phyloP scores from a whole-genome alignment of 1,284 basidiomycete genomes.

The Boletellus deceptivus region DNA sequence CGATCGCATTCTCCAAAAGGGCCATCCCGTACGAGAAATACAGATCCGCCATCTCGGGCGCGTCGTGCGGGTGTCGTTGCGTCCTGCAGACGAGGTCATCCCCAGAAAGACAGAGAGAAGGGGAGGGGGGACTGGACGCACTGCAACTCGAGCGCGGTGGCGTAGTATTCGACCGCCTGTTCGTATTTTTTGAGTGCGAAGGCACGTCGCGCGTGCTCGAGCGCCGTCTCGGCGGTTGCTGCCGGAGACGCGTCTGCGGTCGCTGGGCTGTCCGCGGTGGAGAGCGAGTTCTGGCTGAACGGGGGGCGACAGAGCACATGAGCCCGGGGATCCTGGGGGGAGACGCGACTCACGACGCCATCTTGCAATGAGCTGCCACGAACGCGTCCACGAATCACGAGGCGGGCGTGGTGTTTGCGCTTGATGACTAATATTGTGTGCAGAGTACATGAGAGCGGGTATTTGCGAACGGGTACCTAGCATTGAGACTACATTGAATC shows the following conservation, averaged over 20 bases:
- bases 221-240: slow-evolving; percentile 50
- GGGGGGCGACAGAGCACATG: background rate
- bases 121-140: slow-evolving; percentile 34
- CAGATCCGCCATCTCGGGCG: slow-evolving; percentile 76
- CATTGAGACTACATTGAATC: slow-evolving; percentile 28
- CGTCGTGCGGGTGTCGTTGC: slow-evolving; percentile 67
- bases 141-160: slow-evolving; percentile 80
- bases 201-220: slow-evolving; percentile 80
- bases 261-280: background rate
- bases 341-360: slow-evolving; percentile 26
- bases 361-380: background rate
- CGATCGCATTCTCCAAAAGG: slow-evolving; percentile 82
- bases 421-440: slow-evolving; percentile 5
- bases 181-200: slow-evolving; percentile 87
- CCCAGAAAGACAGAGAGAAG: too few species aligned
- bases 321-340: background rate
- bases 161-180: slow-evolving; percentile 82
- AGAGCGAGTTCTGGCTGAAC: slow-evolving; percentile 6
- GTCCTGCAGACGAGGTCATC: slow-evolving; percentile 49
- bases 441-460: slow-evolving; percentile 15
- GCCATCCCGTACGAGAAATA: slow-evolving; percentile 87
- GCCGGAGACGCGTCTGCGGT: slow-evolving; percentile 14
- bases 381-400: slow-evolving; percentile 15
- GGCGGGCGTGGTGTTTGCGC: slow-evolving; percentile 23
- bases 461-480: slow-evolving; percentile 17